Evolutionary conservation across 371 early-diverging fungal species (phyloP).

Genomic region (Apophysomyces sp.): DNA sequence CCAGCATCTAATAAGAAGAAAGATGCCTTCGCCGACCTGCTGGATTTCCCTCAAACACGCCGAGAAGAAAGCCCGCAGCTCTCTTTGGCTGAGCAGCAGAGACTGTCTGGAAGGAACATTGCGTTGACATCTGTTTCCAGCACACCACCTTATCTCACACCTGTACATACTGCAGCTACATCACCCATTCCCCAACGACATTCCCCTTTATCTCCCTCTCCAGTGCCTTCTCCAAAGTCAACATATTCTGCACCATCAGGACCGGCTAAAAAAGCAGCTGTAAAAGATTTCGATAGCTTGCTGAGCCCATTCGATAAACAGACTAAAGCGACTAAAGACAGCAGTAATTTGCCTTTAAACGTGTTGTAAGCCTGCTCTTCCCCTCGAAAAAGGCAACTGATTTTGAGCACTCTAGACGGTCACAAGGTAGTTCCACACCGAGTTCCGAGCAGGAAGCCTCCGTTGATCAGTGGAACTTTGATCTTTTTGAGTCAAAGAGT

Average conservation of each 20-base stretch:
- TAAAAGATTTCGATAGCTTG: slow-evolving; percentile 26
- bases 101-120: slow-evolving; percentile 1
- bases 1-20: slow-evolving; percentile 5
- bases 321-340: slow-evolving; percentile 12
- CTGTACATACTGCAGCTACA: not conserved
- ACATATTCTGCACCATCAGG: not conserved
- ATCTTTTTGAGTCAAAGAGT: slow-evolving; percentile 39
- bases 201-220: not conserved
- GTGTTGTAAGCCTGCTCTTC: slow-evolving; percentile 41
- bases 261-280: not conserved
- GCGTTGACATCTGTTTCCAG: not conserved
- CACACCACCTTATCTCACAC: not conserved
- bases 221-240: not conserved
- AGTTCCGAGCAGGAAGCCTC: slow-evolving; percentile 7
- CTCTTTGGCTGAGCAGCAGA: slow-evolving; percentile 25
- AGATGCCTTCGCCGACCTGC: slow-evolving; percentile 40
- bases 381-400: not conserved
- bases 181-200: not conserved
- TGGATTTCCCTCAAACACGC: slow-evolving; percentile 13
- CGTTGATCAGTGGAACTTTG: slow-evolving; percentile 54
- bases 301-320: slow-evolving; percentile 32
- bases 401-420: slow-evolving; percentile 14
- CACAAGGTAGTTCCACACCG: slow-evolving; percentile 14
- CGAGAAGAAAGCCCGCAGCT: slow-evolving; percentile 11
- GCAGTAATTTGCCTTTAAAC: slow-evolving; percentile 33